Evolutionary conservation across 495 filamentous ascomycete species (phyloP).

Genomic region (Stereocaulon alpinum): DNA sequence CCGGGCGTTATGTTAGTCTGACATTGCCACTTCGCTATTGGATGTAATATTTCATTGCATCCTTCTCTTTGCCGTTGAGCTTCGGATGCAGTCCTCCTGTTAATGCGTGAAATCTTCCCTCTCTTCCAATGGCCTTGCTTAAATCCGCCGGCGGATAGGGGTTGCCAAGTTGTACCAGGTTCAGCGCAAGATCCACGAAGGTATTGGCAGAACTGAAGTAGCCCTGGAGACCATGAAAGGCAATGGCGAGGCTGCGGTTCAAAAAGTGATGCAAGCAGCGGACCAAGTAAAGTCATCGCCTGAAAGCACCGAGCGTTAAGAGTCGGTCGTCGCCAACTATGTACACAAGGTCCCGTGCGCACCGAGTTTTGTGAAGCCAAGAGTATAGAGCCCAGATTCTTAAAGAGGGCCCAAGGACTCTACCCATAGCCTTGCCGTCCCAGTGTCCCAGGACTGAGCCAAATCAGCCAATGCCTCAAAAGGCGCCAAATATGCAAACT

Average conservation of each 20-base stretch:
- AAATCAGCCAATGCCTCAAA: background rate
- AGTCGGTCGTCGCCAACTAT: background rate
- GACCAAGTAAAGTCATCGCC: background rate
- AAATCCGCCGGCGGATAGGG: background rate
- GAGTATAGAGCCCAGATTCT: background rate
- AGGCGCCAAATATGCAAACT: background rate
- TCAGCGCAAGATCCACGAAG: background rate
- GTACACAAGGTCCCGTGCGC: background rate
- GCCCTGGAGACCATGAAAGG: background rate
- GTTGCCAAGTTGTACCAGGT: slow-evolving; percentile 1
- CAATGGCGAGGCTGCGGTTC: background rate
- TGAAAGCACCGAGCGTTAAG: background rate
- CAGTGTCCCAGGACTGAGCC: background rate
- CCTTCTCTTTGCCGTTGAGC: no score
- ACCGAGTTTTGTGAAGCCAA: background rate
- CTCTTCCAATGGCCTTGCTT: background rate
- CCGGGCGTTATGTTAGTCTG: no score
- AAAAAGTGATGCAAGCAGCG: background rate
- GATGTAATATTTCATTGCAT: no score
- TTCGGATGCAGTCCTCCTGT: no score
- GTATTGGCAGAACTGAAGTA: slow-evolving; percentile 6
- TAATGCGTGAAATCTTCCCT: no score
- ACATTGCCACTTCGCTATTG: no score
- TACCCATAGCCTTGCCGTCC: background rate
- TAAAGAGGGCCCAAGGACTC: background rate